A percentile compares a stretch with the other conserved stretches of the same genome.
These are phyloP conservation scores for Colletotrichum sublineola DNA, from an alignment of 2,329 filamentous ascomycete species.

Conservation along the genomic window DNA sequence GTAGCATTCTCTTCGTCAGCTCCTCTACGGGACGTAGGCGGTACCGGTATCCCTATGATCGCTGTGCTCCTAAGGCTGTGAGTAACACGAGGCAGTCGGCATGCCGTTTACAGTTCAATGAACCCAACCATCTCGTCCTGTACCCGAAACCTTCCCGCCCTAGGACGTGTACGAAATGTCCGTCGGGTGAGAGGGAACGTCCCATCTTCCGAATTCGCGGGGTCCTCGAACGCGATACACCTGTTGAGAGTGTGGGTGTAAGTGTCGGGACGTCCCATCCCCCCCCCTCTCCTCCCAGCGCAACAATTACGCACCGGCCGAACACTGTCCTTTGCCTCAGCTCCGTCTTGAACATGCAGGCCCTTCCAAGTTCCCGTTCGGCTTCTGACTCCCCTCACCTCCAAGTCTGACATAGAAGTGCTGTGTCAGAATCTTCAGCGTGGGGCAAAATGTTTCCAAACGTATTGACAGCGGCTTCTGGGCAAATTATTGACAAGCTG, in stretches of 20 bases:
- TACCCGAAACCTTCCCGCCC: not conserved
- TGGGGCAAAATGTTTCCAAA: conserved; percentile 11
- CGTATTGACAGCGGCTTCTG: conserved; percentile 29
- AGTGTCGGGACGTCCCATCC: conserved; percentile 23
- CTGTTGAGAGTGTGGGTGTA: not conserved
- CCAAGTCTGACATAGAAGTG: not conserved
- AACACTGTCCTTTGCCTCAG: not conserved
- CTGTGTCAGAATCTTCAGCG: not conserved
- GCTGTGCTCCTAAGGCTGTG: conserved; percentile 7
- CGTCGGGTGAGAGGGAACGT: no score
- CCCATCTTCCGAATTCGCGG: conserved; percentile 12
- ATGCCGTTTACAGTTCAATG: not conserved
- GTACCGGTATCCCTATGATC: not conserved
- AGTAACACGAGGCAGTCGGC: not conserved
- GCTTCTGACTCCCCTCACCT: not conserved
- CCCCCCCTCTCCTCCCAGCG: conserved; percentile 20
- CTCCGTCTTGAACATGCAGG: not conserved
- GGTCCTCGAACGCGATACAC: not conserved
- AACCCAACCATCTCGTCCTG: not conserved
- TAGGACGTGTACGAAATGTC: not conserved
- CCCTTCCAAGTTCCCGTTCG: not conserved
- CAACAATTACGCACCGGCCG: conserved; percentile 12
- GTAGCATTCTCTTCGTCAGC: conserved; percentile 5
- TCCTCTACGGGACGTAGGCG: conserved; percentile 2
- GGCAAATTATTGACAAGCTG: not conserved